Conservation (phyloP, 2,329 filamentous ascomycete genomes). For the Colletotrichum liaoningense region DNA sequence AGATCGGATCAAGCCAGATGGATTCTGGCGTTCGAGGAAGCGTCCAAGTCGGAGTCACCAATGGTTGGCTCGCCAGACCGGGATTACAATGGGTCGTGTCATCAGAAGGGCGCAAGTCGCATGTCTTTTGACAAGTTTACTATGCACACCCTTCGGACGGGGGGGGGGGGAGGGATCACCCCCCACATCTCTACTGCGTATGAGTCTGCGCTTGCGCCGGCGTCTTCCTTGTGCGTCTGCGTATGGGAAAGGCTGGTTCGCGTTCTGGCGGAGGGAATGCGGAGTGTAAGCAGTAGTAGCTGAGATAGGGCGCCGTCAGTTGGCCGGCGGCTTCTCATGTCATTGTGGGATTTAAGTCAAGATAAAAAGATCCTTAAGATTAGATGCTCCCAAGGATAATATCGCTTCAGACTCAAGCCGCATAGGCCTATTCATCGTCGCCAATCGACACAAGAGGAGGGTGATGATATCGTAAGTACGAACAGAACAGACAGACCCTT, state of each 20-base stretch:
- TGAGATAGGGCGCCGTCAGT: neutral
- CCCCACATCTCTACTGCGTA: constrained; percentile 17
- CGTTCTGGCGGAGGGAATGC: constrained; percentile 22
- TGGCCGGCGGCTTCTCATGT: neutral
- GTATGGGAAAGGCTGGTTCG: constrained; percentile 1
- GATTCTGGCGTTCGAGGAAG: constrained; percentile 17
- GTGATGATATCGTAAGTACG: constrained; percentile 13
- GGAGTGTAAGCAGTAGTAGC: constrained; percentile 15
- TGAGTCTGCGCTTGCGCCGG: constrained; percentile 4
- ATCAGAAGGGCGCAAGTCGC: constrained; percentile 34
- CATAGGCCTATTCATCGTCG: neutral
- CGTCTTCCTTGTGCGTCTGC: neutral
- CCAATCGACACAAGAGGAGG: neutral
- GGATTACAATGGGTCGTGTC: constrained; percentile 32
- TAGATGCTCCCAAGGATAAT: neutral
- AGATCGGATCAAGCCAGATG: constrained; percentile 26
- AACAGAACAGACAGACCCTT: neutral
- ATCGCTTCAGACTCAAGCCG: too few species aligned
- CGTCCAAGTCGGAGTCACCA: constrained; percentile 32
- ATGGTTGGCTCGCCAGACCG: constrained; percentile 27
- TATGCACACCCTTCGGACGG: constrained; percentile 27
- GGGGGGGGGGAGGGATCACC: neutral
- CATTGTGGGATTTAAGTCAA: neutral
- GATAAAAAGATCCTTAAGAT: neutral
- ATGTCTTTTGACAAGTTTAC: constrained; percentile 27